Evolutionary conservation across 768 basidiomycete genomes (phyloP).

Genomic region (Asterophora parasitica): DNA sequence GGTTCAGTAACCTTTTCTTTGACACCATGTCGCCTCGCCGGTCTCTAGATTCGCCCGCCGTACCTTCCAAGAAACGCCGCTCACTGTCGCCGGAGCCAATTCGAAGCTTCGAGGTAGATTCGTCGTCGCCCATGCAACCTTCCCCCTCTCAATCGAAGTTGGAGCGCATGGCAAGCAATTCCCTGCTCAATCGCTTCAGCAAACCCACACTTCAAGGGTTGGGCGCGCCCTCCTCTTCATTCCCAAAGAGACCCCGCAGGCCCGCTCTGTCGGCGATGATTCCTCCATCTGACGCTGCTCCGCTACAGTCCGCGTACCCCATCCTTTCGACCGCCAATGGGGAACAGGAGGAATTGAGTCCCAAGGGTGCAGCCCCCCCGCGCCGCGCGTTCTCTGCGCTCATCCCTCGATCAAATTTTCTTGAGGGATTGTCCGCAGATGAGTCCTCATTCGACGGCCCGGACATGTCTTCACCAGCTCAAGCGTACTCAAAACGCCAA

Average conservation of each 20-base stretch:
- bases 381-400: slow-evolving; percentile 78
- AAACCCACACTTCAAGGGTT: slow-evolving; percentile 52
- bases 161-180: slow-evolving; percentile 43
- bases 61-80: slow-evolving; percentile 49
- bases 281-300: slow-evolving; percentile 35
- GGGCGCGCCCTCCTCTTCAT: slow-evolving; percentile 47
- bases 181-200: slow-evolving; percentile 42
- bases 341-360: slow-evolving; percentile 23
- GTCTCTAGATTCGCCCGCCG: slow-evolving; percentile 41
- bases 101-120: slow-evolving; percentile 31
- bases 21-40: slow-evolving; percentile 48
- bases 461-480: slow-evolving; percentile 77
- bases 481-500: slow-evolving; percentile 75
- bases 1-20: slow-evolving; percentile 60
- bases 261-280: slow-evolving; percentile 65
- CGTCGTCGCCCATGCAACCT: slow-evolving; percentile 46
- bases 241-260: slow-evolving; percentile 57
- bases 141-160: slow-evolving; percentile 49
- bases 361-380: slow-evolving; percentile 42
- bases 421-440: slow-evolving; percentile 36
- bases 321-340: slow-evolving; percentile 26
- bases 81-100: slow-evolving; percentile 52
- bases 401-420: slow-evolving; percentile 56
- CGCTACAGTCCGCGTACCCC: slow-evolving; percentile 40
- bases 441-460: slow-evolving; percentile 61